phyloP scores from a whole-genome alignment of 1,284 basidiomycete species.

The Austroboletus rostrupii region DNA sequence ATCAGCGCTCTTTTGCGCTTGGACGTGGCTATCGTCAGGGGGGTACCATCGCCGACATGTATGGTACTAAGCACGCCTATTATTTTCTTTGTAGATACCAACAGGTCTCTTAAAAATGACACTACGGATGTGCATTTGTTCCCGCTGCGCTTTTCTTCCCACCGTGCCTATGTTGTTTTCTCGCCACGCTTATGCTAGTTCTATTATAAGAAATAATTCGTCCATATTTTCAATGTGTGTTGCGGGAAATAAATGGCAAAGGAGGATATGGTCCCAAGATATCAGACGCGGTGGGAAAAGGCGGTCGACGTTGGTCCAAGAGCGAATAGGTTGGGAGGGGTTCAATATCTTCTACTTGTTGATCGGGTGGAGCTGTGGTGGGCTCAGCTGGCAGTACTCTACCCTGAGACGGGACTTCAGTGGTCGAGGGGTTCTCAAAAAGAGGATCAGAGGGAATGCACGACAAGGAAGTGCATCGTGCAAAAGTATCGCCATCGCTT shows the following conservation, averaged over 20 bases:
- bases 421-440: slow-evolving; percentile 11
- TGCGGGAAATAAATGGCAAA: slow-evolving; percentile 12
- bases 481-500: not conserved
- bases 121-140: no score
- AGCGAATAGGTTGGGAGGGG: slow-evolving; percentile 24
- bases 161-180: no score
- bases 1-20: no score
- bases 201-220: no score
- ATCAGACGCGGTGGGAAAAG: slow-evolving; percentile 14
- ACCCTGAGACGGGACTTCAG: slow-evolving; percentile 17
- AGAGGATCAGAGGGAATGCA: slow-evolving; percentile 5
- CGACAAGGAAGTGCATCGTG: not conserved
- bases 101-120: no score
- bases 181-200: no score
- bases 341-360: slow-evolving; percentile 11
- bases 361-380: not conserved
- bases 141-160: no score
- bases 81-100: no score
- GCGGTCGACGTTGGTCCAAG: slow-evolving; percentile 17
- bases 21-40: no score
- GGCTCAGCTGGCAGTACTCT: slow-evolving; percentile 1
- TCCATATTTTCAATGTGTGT: not conserved
- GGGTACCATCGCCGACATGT: no score
- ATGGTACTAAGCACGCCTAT: not conserved
- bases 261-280: slow-evolving; percentile 29